Base-by-base conservation (phyloP, 2,329 filamentous ascomycete genomes). In the Colletotrichum sp. region DNA sequence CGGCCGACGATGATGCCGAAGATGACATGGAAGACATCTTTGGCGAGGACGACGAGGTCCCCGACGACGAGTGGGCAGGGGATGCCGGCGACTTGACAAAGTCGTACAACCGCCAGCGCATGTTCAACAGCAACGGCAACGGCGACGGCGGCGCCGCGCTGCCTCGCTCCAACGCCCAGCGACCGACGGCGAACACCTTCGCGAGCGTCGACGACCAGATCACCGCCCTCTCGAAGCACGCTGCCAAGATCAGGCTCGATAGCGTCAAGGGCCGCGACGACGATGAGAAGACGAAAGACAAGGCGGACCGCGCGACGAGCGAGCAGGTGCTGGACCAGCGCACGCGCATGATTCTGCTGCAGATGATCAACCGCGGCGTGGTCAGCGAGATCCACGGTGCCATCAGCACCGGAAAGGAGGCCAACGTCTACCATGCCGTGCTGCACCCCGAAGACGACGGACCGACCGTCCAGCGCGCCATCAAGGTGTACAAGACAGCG, bases 401-500 rank as follows among this genome's bases (percentile, higher is more conserved):
- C 83, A 91, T 99, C 80, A 98, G 95, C 77, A 99, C 97, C 0
- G 97, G 97, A 72, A 99, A 99, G 84, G 97, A 99, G 85, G 97
- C 97, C 76, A 99, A 99, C 83, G 97, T 99, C 30, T 99, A 99
- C 86, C 95, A 98, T 78, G 96, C 96, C 21, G 90, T 98, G 13
- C 90, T 92, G 4, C 87, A 92, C 66, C 86, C 88, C 1, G 87
- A 90, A 2, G 87, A 88, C n/a, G 88, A 92, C 8, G 89, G 90
- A 12, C 86, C 89, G 24, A 86, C 91, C 1, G 86, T 93, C 1
- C 95, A 98, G 81, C 92, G 95, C 65, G 97, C 97, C 14, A 96
- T 99, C 89, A 99, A 99, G 87, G 95, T 99, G 67, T 99, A 99
- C 92, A 99, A 99, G 90, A 99, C 97, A 9, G 95, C 95, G 71